These are phyloP conservation scores for Wolfiporia cocos DNA, from an alignment of 1,284 basidiomycete genomes.

Conservation along the genomic window DNA sequence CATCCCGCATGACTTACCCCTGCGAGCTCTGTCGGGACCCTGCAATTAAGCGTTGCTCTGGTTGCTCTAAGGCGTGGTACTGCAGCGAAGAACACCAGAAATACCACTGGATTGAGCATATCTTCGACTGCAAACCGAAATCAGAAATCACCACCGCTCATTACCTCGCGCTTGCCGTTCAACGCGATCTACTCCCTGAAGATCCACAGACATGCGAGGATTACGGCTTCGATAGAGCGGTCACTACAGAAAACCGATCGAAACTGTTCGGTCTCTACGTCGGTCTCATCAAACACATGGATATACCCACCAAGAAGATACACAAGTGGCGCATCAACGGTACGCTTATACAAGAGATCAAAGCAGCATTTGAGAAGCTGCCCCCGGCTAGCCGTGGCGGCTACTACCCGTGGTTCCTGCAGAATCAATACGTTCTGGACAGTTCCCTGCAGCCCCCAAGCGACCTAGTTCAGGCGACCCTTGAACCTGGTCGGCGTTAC, in stretches of 20 bases:
- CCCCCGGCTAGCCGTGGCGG: constrained; percentile 9
- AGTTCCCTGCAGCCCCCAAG: neutral
- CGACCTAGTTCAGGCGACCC: neutral
- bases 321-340: constrained; percentile 28
- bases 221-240: constrained; percentile 29
- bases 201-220: constrained; percentile 28
- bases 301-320: constrained; percentile 21
- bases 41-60: constrained; percentile 2
- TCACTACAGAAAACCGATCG: constrained; percentile 8
- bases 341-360: constrained; percentile 28
- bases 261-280: constrained; percentile 29
- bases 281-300: constrained; percentile 19
- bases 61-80: constrained; percentile 20
- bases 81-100: constrained; percentile 28
- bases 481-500: neutral
- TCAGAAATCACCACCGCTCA: constrained; percentile 28
- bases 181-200: constrained; percentile 20
- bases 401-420: constrained; percentile 25
- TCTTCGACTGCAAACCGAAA: constrained; percentile 28
- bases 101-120: constrained; percentile 25
- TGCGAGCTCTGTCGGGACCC: neutral
- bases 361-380: constrained; percentile 20
- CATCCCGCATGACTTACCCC: too few species aligned
- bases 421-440: constrained; percentile 28
- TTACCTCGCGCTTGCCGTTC: constrained; percentile 23